Evolutionary conservation across 2,329 filamentous ascomycete species (phyloP), one percentile per base, ranked within the genome.

Genomic region (Didymosphaeria variabile): DNA sequence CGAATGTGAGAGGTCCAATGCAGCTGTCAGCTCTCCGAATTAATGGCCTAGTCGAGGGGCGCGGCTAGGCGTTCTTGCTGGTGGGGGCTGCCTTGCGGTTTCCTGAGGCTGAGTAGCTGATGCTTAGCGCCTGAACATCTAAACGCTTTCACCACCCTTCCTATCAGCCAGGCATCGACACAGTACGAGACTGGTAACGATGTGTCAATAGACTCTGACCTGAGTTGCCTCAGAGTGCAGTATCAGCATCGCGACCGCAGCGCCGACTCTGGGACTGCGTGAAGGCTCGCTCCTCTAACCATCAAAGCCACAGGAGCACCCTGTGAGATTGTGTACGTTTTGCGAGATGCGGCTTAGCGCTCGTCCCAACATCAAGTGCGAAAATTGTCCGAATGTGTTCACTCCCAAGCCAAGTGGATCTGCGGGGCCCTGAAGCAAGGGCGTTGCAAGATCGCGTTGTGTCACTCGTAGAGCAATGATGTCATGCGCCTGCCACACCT

Each of bases 51-150:
- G 38, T 44, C 23, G 52, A 42, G 36, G 38, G 52, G 52, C 38
- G 34, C 50, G 50, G 53, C 53, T 55, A 55, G 53, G 53, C 53
- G 53, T 46, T 46, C 53, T 55, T 55, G 42, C 53, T 46, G 53
- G 53, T 55, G 42, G 53, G 52, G 53, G 53, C 53, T 29, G 53
- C 53, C 53, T 55, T 46, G 53, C 40, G 15, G 42, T 42, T 55
- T 36, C 53, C 53, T 36, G 42, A 55, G 53, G 53, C 53, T 55
- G 53, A 55, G 42, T 42, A 36, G 53, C 40, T 46, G 53, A 47
- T 55, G 40, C 8, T 34, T 54, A 52, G 49, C 49, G 32, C 19
- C 13, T n/a, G 29, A 19, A n/a, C 34, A 21, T 44, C 21, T 44
- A 15, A n/a, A 50, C 26, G 45, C 51, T 42, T 36, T 7, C 15